Evolutionary conservation across 148 eudicot species (phyloP).

Genomic region (Persicaria maculosa): DNA sequence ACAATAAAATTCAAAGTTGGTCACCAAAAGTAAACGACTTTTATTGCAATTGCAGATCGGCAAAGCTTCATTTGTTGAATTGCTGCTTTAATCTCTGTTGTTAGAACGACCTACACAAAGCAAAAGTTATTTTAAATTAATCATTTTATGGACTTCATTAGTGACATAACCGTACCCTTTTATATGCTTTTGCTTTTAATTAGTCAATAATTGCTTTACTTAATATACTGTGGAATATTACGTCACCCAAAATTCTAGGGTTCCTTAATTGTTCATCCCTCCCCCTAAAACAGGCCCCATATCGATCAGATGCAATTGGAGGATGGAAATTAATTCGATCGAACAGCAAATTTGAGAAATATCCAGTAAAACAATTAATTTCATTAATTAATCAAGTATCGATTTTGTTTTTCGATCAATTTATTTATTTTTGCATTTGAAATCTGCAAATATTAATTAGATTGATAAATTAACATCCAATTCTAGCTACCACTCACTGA

Average conservation of each 20-base stretch:
- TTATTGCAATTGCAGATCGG: not conserved
- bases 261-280: not conserved
- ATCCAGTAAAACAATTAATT: not conserved
- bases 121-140: not conserved
- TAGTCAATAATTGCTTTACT: too few species aligned
- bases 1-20: not conserved
- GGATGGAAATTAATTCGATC: not conserved
- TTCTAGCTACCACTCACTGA: too few species aligned
- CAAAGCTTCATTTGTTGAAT: not conserved
- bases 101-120: not conserved
- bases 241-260: constrained; percentile 2
- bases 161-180: too few species aligned
- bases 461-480: too few species aligned
- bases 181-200: too few species aligned
- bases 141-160: not conserved
- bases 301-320: not conserved
- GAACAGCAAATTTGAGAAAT: not conserved
- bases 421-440: too few species aligned
- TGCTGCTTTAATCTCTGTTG: not conserved
- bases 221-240: not conserved
- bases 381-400: not conserved
- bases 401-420: too few species aligned
- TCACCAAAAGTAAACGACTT: not conserved
- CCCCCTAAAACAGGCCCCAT: not conserved
- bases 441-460: too few species aligned